These are phyloP conservation scores for Theobroma grandiflorum DNA, from an alignment of 441 rosid species.

Conservation along the genomic window DNA sequence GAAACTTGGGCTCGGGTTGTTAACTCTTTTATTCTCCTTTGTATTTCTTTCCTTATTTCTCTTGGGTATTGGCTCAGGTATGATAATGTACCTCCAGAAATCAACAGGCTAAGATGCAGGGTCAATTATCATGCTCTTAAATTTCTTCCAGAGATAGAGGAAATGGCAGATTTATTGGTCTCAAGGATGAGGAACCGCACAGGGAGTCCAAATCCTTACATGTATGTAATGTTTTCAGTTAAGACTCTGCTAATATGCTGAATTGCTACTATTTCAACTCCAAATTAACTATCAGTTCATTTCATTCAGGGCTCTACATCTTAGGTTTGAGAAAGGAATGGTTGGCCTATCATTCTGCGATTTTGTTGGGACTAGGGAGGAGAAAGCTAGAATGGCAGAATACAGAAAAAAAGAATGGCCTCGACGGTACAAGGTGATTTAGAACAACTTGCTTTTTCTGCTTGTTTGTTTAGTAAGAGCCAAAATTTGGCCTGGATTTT, in stretches of 20 bases:
- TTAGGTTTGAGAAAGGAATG: conserved; percentile 99
- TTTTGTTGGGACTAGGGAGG: conserved; percentile 97
- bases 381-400: conserved; percentile 93
- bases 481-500: conserved; percentile 4
- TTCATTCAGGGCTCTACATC: conserved; percentile 93
- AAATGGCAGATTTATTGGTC: conserved; percentile 89
- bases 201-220: conserved; percentile 81
- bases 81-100: conserved; percentile 95
- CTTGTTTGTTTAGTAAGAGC: conserved; percentile 23
- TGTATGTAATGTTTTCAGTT: conserved; percentile 56
- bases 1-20: conserved; percentile 20
- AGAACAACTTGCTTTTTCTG: neutral
- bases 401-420: conserved; percentile 99
- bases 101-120: conserved; percentile 97
- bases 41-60: conserved; percentile 17
- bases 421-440: conserved; percentile 86
- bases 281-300: conserved; percentile 25
- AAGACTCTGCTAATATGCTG: conserved; percentile 29
- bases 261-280: conserved; percentile 20
- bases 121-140: conserved; percentile 98
- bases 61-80: conserved; percentile 61
- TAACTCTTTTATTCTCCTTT: conserved; percentile 13
- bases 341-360: conserved; percentile 97
- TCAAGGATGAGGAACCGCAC: conserved; percentile 97
- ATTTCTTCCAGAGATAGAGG: conserved; percentile 90